phyloP scores from a whole-genome alignment of 345 rosid genomes.

The Eucalyptus lansdowneana region DNA sequence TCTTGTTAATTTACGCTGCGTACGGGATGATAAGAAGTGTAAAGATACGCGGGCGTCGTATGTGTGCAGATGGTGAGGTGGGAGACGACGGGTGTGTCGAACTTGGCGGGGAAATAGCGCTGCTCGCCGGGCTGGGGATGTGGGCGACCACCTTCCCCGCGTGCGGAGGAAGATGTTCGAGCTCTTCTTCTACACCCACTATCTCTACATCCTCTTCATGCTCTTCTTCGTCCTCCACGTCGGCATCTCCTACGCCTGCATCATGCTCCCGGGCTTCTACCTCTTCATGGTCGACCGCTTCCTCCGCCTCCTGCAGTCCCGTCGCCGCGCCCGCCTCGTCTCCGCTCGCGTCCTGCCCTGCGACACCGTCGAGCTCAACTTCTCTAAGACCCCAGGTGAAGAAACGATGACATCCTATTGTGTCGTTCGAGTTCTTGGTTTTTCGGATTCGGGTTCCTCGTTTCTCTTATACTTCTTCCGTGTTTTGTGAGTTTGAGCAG shows the following conservation, averaged over 20 bases:
- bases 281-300: slow-evolving; percentile 72
- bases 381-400: slow-evolving; percentile 50
- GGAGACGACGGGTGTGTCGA: slow-evolving; percentile 25
- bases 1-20: not conserved
- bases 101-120: slow-evolving; percentile 54
- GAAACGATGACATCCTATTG: not conserved
- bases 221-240: slow-evolving; percentile 61
- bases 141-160: slow-evolving; percentile 58
- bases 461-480: not conserved
- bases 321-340: slow-evolving; percentile 23
- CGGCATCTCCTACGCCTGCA: slow-evolving; percentile 36
- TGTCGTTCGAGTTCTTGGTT: not conserved
- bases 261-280: slow-evolving; percentile 67
- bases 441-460: not conserved
- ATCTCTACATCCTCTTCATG: slow-evolving; percentile 57
- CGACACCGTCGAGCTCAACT: slow-evolving; percentile 51
- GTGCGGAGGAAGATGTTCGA: slow-evolving; percentile 56
- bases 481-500: slow-evolving; percentile 8
- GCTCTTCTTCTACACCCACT: slow-evolving; percentile 69
- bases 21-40: not conserved
- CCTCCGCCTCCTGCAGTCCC: slow-evolving; percentile 67
- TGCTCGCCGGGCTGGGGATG: slow-evolving; percentile 38
- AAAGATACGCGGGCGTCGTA: not conserved
- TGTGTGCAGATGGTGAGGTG: slow-evolving; percentile 39
- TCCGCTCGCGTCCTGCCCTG: slow-evolving; percentile 66